These are phyloP conservation scores for Hypholoma sublateritium DNA, from an alignment of 768 basidiomycete species.

Conservation along the genomic window DNA sequence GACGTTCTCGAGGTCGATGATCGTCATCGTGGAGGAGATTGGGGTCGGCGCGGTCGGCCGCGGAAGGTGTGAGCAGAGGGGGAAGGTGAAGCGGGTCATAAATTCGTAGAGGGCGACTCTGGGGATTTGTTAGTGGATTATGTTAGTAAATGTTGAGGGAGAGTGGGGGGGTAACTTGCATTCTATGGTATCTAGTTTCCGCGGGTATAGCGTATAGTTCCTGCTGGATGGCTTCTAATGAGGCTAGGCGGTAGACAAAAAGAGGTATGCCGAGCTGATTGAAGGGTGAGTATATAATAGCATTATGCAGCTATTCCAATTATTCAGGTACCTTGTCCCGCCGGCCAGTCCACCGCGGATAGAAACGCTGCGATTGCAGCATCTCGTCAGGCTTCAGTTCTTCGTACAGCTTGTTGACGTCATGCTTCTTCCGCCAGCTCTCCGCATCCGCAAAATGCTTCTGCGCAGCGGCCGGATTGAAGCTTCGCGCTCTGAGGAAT, in stretches of 20 bases:
- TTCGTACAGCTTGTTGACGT: slow-evolving; percentile 63
- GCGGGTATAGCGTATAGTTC: slow-evolving; percentile 56
- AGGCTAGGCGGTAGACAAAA: slow-evolving; percentile 76
- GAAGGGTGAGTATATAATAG: not conserved
- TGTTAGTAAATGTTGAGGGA: not conserved
- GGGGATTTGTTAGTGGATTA: not conserved
- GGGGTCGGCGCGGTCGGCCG: slow-evolving; percentile 51
- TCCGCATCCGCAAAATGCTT: slow-evolving; percentile 70
- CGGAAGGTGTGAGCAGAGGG: slow-evolving; percentile 61
- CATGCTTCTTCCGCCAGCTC: slow-evolving; percentile 64
- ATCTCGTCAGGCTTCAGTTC: slow-evolving; percentile 61
- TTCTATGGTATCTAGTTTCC: slow-evolving; percentile 63
- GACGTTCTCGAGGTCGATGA: slow-evolving; percentile 70
- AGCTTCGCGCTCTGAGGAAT: slow-evolving; percentile 79
- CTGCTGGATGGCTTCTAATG: slow-evolving; percentile 54
- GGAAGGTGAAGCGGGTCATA: slow-evolving; percentile 65
- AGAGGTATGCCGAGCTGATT: slow-evolving; percentile 61
- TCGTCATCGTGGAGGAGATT: slow-evolving; percentile 60
- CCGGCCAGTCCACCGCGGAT: slow-evolving; percentile 81
- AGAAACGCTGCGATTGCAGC: slow-evolving; percentile 58
- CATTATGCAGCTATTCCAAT: not conserved
- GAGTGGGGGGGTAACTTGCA: slow-evolving; percentile 41
- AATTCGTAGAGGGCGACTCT: slow-evolving; percentile 68
- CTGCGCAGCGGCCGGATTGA: slow-evolving; percentile 59
- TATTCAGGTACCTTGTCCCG: slow-evolving; percentile 60